Percentiles rank a stretch among this genome's conserved stretches.
Evolutionary conservation across 1,284 basidiomycete genomes (phyloP).

Genomic region (Sporisorium iseilematis-ciliati): DNA sequence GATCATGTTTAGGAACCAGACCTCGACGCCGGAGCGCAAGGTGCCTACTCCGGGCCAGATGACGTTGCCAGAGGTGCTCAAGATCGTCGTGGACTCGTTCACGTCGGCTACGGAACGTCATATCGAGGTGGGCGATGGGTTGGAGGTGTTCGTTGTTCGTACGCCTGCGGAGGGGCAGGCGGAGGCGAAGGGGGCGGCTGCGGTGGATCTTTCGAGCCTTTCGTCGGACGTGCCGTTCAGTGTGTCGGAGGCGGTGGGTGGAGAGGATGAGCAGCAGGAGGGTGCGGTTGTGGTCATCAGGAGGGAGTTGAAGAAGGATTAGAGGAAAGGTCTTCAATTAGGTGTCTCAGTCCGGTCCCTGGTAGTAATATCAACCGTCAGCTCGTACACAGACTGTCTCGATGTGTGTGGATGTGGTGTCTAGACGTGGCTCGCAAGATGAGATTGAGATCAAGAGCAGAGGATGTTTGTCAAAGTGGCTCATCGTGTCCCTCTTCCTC

Average conservation of each 20-base stretch:
- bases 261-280: conserved; percentile 63
- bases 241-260: conserved; percentile 64
- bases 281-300: conserved; percentile 66
- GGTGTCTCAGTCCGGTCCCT: neutral
- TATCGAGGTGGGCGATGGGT: conserved; percentile 68
- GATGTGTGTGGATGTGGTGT: neutral
- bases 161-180: conserved; percentile 13
- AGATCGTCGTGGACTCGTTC: conserved; percentile 67
- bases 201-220: conserved; percentile 47
- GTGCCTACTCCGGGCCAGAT: conserved; percentile 65
- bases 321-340: neutral
- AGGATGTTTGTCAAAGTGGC: conserved; percentile 5
- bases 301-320: conserved; percentile 69
- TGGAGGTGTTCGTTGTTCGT: conserved; percentile 68
- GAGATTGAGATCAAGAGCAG: neutral
- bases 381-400: neutral
- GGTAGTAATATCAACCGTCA: conserved; percentile 20
- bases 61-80: conserved; percentile 58
- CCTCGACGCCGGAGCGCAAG: conserved; percentile 50
- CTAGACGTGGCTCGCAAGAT: neutral
- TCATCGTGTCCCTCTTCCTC: conserved; percentile 13
- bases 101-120: conserved; percentile 68
- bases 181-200: conserved; percentile 29
- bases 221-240: conserved; percentile 48
- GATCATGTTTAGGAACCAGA: conserved; percentile 69